A percentile compares a stretch with the other conserved stretches of the same genome.
Evolutionary conservation across 1,284 basidiomycete species (phyloP).

Genomic region (Ceratobasidium sp.): DNA sequence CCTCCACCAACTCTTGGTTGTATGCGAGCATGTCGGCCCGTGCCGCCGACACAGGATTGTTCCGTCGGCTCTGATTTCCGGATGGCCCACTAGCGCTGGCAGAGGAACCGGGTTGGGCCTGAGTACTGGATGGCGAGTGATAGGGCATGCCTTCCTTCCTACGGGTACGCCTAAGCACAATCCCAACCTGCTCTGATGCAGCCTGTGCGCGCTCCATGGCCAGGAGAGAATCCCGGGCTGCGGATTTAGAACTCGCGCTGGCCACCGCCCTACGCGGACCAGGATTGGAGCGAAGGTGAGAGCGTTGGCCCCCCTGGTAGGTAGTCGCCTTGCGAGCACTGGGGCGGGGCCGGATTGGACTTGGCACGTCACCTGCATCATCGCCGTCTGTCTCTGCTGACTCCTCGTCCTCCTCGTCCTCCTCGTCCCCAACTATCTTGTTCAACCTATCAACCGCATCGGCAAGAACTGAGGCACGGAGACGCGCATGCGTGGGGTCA

Average conservation of each 20-base stretch:
- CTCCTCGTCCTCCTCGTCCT: neutral
- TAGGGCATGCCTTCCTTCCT: no score
- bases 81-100: neutral
- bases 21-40: neutral
- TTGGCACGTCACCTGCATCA: neutral
- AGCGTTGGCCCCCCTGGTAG: neutral
- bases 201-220: neutral
- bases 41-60: neutral
- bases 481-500: neutral
- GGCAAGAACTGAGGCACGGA: no score
- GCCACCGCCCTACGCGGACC: neutral
- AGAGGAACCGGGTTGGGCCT: neutral
- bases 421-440: neutral
- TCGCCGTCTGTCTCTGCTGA: no score
- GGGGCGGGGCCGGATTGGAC: neutral
- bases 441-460: neutral
- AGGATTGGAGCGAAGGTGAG: neutral
- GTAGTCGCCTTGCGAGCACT: neutral
- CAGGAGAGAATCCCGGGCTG: neutral
- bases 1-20: neutral
- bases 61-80: neutral
- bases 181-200: neutral
- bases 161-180: no score
- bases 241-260: neutral
- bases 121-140: neutral